Base-by-base conservation (phyloP, 148 eudicot species). In the Cornus florida region DNA sequence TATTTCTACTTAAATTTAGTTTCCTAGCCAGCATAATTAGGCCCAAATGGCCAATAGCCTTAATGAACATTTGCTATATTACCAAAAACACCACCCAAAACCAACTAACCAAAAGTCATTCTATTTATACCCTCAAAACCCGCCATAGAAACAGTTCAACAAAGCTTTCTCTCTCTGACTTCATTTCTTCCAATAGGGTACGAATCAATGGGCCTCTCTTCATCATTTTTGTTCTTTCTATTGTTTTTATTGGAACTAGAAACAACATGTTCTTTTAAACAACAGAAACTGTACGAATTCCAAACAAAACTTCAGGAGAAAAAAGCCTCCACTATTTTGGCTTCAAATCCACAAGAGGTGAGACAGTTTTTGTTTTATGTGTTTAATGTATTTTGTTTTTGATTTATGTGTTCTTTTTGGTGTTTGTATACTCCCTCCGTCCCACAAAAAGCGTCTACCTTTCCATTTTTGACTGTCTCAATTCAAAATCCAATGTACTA, bases 251-350 rank as follows among this genome's bases (percentile, higher is more conserved):
- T 76, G 16, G 35, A 67, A 19, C 8, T 6, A 75, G 50, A 17
- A 75, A 35, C 72, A 57, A 67, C 72, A 24, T 80, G 68, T 64
- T 85, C 78, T 1, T 67, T 16, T 72, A 79, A 43, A 66, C 75
- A 65, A 33, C 62, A 69, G 23, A 80, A 86, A 70, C 72, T 80
- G 2, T 24, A 77, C 31, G 75, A 86, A 38, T 79, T 86, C 66
- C 74, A 83, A 56, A 50, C 68, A 23, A 80, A 80, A 19, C 79
- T 86, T 28, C 80, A 38, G 0, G 67, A 57, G 13, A 75, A 67
- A 75, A 74, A 68, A 16, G 3, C 64, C 57, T 75, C 38, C 69
- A 7, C 79, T 72, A 0, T 48, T 38, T 24, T 60, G 46, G 38
- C 43, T 75, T 23, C 69, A 12, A 35, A n/a, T 33, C 1, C 73